A percentile compares a stretch with the other conserved stretches of the same genome.
These are phyloP conservation scores for Pichia inconspicua DNA, from an alignment of 1,139 yeast genomes.

Conservation along the genomic window DNA sequence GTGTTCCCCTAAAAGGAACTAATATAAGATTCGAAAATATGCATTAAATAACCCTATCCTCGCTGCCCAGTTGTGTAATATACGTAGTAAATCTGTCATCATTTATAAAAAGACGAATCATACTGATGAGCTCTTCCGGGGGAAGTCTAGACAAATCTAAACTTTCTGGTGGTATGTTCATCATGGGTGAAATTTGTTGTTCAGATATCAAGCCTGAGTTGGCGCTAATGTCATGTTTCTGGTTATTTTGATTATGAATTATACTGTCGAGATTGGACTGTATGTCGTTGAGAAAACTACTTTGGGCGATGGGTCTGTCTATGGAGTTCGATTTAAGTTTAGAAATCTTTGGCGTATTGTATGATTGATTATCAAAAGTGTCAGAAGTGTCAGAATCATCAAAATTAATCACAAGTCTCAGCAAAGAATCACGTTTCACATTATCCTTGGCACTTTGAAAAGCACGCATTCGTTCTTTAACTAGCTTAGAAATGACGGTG, in stretches of 20 bases:
- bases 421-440: neutral
- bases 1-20: too few relatives aligned
- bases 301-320: neutral
- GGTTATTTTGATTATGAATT: neutral
- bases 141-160: neutral
- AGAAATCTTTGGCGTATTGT: too few relatives aligned
- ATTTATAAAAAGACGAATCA: conserved; percentile 1
- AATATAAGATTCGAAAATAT: too few relatives aligned
- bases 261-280: neutral
- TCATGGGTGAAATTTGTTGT: neutral
- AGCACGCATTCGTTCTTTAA: neutral
- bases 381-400: neutral
- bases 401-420: neutral
- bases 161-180: neutral
- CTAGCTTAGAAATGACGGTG: neutral
- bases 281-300: too few relatives aligned
- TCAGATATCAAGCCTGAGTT: neutral
- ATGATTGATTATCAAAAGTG: too few relatives aligned
- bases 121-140: neutral
- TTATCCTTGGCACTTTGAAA: neutral
- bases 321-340: neutral
- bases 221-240: neutral
- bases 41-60: neutral
- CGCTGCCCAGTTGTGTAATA: neutral
- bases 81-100: neutral